Percentiles rank a stretch among this genome's conserved stretches.
Conservation (phyloP, 352 stramenopile species). For the Globisporangium carolinianum region DNA sequence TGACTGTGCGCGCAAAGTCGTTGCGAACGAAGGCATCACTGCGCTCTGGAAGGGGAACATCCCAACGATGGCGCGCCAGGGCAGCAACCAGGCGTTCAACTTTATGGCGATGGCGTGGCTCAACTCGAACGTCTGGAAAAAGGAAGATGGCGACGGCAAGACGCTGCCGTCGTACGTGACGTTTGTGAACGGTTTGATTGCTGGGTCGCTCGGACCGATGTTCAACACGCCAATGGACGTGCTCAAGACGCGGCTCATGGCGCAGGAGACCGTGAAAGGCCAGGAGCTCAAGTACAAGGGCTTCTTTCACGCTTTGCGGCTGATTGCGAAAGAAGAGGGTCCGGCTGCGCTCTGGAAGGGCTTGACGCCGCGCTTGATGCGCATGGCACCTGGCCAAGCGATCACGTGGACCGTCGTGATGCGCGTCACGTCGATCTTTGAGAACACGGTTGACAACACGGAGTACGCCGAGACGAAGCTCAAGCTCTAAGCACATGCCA, state of each 20-base stretch:
- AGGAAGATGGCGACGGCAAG: conserved; percentile 86
- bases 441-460: conserved; percentile 79
- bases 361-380: conserved; percentile 91
- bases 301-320: conserved; percentile 87
- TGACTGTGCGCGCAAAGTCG: conserved; percentile 90
- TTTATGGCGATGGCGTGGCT: conserved; percentile 93
- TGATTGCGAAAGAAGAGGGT: conserved; percentile 95
- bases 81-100: conserved; percentile 98
- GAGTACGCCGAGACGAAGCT: conserved; percentile 52
- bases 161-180: conserved; percentile 91
- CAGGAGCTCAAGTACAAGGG: conserved; percentile 94
- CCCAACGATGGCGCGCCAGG: conserved; percentile 95
- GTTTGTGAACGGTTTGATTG: conserved; percentile 91
- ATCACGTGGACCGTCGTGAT: conserved; percentile 95
- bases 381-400: conserved; percentile 95
- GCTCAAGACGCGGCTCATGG: conserved; percentile 93
- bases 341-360: conserved; percentile 95
- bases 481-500: conserved; percentile 41
- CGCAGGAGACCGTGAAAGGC: conserved; percentile 83
- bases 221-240: conserved; percentile 91
- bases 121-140: conserved; percentile 91
- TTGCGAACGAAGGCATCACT: conserved; percentile 89
- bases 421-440: conserved; percentile 83
- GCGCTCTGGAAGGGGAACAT: conserved; percentile 95
- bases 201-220: conserved; percentile 78